Evolutionary conservation across 2,329 filamentous ascomycete genomes (phyloP).

Genomic region (Chrysoporthe puriensis): DNA sequence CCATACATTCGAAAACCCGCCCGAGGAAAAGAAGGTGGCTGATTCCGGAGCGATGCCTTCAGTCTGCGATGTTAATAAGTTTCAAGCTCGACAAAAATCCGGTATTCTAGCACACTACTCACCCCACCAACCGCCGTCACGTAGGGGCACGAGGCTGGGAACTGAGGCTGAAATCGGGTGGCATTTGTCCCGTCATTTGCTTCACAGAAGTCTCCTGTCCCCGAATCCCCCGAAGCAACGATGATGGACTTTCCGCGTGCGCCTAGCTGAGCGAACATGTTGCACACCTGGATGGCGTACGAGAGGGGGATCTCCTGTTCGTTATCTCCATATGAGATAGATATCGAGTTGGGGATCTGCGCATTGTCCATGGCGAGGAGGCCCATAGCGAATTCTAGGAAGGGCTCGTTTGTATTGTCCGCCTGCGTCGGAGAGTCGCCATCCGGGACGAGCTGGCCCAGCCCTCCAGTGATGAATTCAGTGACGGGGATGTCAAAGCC

Average conservation of each 20-base stretch:
- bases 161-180: constrained; percentile 61
- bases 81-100: not conserved
- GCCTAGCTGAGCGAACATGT: constrained; percentile 64
- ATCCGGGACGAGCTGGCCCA: constrained; percentile 41
- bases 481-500: constrained; percentile 34
- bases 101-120: not conserved
- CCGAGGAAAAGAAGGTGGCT: constrained; percentile 51
- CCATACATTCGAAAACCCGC: constrained; percentile 37
- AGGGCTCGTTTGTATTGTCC: constrained; percentile 66
- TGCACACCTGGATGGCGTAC: constrained; percentile 63
- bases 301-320: constrained; percentile 60
- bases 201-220: constrained; percentile 60
- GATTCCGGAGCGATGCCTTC: constrained; percentile 39
- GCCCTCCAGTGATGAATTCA: constrained; percentile 38
- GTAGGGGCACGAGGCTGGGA: constrained; percentile 70
- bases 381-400: constrained; percentile 64
- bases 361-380: constrained; percentile 55
- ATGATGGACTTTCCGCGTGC: constrained; percentile 66
- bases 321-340: constrained; percentile 69
- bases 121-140: constrained; percentile 67
- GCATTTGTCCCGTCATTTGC: constrained; percentile 59
- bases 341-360: constrained; percentile 62
- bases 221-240: constrained; percentile 61
- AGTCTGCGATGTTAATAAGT: constrained; percentile 38
- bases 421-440: constrained; percentile 32